A percentile compares a stretch with the other conserved stretches of the same genome.
Evolutionary conservation across 2,329 filamentous ascomycete species (phyloP).

Genomic region (Colletotrichum tofieldiae): DNA sequence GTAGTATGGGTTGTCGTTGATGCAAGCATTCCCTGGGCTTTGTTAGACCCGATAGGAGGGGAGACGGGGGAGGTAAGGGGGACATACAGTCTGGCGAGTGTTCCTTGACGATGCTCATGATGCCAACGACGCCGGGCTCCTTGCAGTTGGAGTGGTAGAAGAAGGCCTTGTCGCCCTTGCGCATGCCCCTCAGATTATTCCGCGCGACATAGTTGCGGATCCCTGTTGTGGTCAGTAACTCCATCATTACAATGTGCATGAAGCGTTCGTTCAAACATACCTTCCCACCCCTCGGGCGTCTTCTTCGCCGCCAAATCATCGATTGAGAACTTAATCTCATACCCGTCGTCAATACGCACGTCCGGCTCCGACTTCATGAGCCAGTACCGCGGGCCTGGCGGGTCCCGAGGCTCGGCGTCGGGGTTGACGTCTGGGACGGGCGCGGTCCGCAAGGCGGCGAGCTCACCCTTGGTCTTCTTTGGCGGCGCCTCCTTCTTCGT

Average conservation of each 20-base stretch:
- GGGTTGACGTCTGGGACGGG: conserved; percentile 55
- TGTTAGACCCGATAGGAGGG: background rate
- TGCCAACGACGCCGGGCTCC: conserved; percentile 87
- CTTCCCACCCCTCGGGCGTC: conserved; percentile 92
- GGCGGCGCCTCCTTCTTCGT: conserved; percentile 23
- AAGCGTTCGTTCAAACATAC: conserved; percentile 62
- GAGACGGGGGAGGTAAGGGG: too few relatives aligned
- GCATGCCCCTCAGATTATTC: conserved; percentile 94
- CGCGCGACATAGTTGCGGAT: conserved; percentile 66
- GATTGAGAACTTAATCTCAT: conserved; percentile 94
- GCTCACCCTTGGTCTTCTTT: conserved; percentile 36
- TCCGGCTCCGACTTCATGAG: conserved; percentile 92
- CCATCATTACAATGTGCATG: background rate
- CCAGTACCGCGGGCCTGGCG: conserved; percentile 74
- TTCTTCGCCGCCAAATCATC: conserved; percentile 84
- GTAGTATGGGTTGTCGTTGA: conserved; percentile 80
- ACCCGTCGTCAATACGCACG: conserved; percentile 86
- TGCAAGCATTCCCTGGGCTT: conserved; percentile 40
- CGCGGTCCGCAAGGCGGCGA: conserved; percentile 34
- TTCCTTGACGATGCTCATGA: conserved; percentile 91
- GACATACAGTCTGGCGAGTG: conserved; percentile 83
- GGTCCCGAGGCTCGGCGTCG: conserved; percentile 50
- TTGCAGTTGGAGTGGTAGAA: conserved; percentile 98
- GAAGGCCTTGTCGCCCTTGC: conserved; percentile 90
- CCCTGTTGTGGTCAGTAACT: background rate